Conservation (phyloP, 2,329 filamentous ascomycete genomes). For the Pseudogymnoascus sp. region DNA sequence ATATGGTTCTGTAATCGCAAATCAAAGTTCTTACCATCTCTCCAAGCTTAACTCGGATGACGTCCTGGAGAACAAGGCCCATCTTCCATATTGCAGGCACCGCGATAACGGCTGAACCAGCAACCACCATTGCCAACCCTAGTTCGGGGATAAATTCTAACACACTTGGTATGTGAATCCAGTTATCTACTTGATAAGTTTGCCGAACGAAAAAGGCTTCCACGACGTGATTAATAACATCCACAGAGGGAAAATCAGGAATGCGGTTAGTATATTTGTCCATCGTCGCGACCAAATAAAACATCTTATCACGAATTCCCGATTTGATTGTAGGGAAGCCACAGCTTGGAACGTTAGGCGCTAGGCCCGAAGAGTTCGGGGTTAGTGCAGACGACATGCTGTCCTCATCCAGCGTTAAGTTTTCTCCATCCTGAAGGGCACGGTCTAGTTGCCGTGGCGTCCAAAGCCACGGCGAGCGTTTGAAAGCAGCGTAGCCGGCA, state of each 20-base stretch:
- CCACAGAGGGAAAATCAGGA: background rate
- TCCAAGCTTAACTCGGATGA: background rate
- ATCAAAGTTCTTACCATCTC: background rate
- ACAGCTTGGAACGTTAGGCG: background rate
- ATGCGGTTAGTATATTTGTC: background rate
- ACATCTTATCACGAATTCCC: background rate
- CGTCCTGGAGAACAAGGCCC: conserved; percentile 6
- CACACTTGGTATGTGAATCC: background rate
- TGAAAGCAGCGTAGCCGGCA: conserved; percentile 21
- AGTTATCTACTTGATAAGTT: background rate
- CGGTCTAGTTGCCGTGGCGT: conserved; percentile 19
- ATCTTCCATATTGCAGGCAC: conserved; percentile 12
- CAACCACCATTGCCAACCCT: background rate
- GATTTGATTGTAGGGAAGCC: background rate
- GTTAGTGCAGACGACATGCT: conserved; percentile 19
- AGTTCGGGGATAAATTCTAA: background rate
- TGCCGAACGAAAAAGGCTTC: conserved; percentile 2
- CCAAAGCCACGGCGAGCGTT: conserved; percentile 22
- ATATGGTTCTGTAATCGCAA: background rate
- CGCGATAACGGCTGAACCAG: background rate
- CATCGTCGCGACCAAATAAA: background rate
- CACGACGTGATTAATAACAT: conserved; percentile 9
- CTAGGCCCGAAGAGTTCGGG: background rate
- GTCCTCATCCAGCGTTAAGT: conserved; percentile 21
- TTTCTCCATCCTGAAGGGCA: conserved; percentile 17